Percentiles rank a stretch among this genome's conserved stretches.
These are phyloP conservation scores for Pleurotus citrinopileatus DNA, from an alignment of 768 basidiomycete species.

Conservation along the genomic window DNA sequence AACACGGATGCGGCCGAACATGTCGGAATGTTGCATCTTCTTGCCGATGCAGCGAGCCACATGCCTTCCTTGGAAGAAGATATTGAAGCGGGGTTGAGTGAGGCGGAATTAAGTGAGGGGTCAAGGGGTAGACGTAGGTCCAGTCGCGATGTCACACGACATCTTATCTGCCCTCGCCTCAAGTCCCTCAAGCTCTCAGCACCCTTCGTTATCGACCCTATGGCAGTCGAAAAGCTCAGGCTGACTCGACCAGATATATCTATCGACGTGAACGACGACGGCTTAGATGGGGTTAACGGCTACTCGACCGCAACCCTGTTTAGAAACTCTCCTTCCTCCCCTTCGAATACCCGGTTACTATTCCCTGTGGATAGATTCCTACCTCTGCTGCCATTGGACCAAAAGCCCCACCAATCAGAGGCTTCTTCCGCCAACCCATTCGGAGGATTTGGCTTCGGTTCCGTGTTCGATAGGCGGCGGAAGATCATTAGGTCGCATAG, in stretches of 20 bases:
- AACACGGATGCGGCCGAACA: conserved; percentile 4
- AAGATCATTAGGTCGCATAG: conserved; percentile 1
- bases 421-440: neutral
- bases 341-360: neutral
- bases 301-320: neutral
- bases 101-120: neutral
- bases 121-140: neutral
- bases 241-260: neutral
- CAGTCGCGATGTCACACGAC: neutral
- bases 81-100: neutral
- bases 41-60: conserved; percentile 3
- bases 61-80: conserved; percentile 8
- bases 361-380: neutral
- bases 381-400: neutral
- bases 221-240: neutral
- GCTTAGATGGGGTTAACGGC: conserved; percentile 1
- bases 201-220: neutral
- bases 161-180: conserved; percentile 2
- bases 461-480: conserved; percentile 4
- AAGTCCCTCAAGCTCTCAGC: conserved; percentile 2
- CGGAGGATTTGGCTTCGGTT: conserved; percentile 5
- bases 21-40: conserved; percentile 5
- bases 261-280: neutral
- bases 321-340: neutral
- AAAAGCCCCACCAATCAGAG: neutral